Evolutionary conservation across 129 eudicot species (phyloP).

Genomic region (Chrysanthemum makinoi): DNA sequence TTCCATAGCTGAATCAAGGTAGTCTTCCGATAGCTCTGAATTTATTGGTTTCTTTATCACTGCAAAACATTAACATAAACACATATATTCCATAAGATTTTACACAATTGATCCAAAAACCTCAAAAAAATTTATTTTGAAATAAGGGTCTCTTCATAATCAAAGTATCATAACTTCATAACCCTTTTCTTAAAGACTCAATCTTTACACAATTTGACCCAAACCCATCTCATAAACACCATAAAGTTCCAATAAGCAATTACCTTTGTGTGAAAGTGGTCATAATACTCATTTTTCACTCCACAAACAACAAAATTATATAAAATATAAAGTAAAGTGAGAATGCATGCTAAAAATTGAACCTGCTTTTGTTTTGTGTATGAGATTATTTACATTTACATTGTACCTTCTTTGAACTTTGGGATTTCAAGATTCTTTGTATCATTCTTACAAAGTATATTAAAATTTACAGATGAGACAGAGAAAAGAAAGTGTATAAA

Average conservation of each 20-base stretch:
- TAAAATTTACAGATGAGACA: no score
- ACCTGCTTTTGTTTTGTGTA: constrained; percentile 33
- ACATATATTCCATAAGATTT: background rate
- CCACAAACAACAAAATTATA: no score
- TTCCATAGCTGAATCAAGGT: no score
- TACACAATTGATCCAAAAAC: constrained; percentile 6
- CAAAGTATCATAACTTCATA: constrained; percentile 17
- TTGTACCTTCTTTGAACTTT: constrained; percentile 51
- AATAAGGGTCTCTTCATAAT: constrained; percentile 24
- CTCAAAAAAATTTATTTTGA: background rate
- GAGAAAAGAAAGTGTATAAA: no score
- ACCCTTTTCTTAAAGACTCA: background rate
- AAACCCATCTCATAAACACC: constrained; percentile 28
- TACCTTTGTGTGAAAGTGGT: no score
- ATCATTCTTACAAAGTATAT: background rate
- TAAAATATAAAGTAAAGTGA: constrained; percentile 14
- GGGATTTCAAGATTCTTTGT: constrained; percentile 27
- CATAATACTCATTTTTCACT: no score
- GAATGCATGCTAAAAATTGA: constrained; percentile 40
- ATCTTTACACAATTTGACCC: background rate
- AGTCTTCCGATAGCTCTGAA: constrained; percentile 70
- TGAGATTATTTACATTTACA: constrained; percentile 38
- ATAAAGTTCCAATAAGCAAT: constrained; percentile 20
- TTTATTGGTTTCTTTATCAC: constrained; percentile 53
- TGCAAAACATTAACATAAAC: background rate